Conservation (phyloP, 495 filamentous ascomycete species). For the Hyaloscypha variabilis region DNA sequence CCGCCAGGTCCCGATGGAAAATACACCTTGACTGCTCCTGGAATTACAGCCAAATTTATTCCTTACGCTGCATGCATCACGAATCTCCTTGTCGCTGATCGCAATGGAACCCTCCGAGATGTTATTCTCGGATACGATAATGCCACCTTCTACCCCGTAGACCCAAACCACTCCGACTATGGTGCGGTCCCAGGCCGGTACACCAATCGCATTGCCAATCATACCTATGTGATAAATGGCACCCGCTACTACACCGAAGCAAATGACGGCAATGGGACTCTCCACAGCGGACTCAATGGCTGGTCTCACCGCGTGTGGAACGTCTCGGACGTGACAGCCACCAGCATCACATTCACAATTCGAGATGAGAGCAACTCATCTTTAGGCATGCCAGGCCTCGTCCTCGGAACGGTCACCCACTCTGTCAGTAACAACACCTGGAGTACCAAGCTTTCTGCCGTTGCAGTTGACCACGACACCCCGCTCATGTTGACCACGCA, state of each 20-base stretch:
- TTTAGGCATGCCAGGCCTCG: slow-evolving; percentile 72
- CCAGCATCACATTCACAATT: slow-evolving; percentile 80
- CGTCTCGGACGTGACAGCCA: slow-evolving; percentile 54
- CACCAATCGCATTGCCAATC: slow-evolving; percentile 83
- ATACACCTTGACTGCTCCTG: slow-evolving; percentile 22
- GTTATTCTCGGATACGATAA: slow-evolving; percentile 81
- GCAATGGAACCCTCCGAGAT: slow-evolving; percentile 54
- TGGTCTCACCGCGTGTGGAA: slow-evolving; percentile 59
- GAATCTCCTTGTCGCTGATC: slow-evolving; percentile 59
- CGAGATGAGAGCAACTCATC: slow-evolving; percentile 65
- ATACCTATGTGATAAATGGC: slow-evolving; percentile 28
- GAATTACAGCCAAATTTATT: slow-evolving; percentile 46
- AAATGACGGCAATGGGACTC: slow-evolving; percentile 60
- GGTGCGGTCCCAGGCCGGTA: slow-evolving; percentile 77
- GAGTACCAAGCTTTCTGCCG: slow-evolving; percentile 54
- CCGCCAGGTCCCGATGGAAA: slow-evolving; percentile 23
- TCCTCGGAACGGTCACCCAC: slow-evolving; percentile 75
- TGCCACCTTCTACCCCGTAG: slow-evolving; percentile 66
- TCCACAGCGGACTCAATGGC: slow-evolving; percentile 63
- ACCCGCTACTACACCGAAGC: slow-evolving; percentile 40
- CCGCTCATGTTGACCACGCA: slow-evolving; percentile 62
- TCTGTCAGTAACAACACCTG: slow-evolving; percentile 49
- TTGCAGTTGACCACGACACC: slow-evolving; percentile 55
- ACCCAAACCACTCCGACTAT: slow-evolving; percentile 71
- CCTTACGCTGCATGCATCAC: slow-evolving; percentile 58